These are phyloP conservation scores for Anthracocystis panici-leucophaei DNA, from an alignment of 1,284 basidiomycete species.

Conservation along the genomic window DNA sequence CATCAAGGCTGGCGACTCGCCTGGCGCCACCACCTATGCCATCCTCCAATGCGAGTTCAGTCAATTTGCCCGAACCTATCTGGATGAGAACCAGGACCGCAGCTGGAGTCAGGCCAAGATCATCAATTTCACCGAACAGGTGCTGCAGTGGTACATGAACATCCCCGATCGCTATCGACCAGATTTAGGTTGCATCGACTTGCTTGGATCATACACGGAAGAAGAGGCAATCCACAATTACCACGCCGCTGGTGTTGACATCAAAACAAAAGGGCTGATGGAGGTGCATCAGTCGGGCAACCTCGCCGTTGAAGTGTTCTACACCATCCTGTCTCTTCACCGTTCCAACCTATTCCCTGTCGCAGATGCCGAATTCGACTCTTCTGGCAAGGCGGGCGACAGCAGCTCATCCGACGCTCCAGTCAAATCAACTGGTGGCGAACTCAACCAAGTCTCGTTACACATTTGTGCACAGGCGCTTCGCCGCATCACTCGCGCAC, in stretches of 20 bases:
- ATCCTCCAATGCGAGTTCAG: constrained; percentile 45
- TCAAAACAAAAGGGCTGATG: constrained; percentile 46
- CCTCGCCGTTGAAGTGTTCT: constrained; percentile 43
- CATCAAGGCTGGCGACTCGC: neutral
- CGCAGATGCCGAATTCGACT: neutral
- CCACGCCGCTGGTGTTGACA: constrained; percentile 32
- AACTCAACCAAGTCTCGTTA: constrained; percentile 32
- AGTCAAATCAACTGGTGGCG: neutral
- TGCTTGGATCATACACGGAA: constrained; percentile 23
- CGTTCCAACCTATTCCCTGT: constrained; percentile 35
- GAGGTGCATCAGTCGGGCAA: constrained; percentile 45
- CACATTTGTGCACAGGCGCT: constrained; percentile 44
- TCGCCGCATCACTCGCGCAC: constrained; percentile 35
- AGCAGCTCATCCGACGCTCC: neutral
- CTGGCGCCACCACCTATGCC: constrained; percentile 20
- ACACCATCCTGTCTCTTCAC: constrained; percentile 34
- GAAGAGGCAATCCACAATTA: constrained; percentile 33
- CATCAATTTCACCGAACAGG: constrained; percentile 33
- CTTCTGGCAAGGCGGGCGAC: neutral
- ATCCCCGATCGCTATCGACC: constrained; percentile 38
- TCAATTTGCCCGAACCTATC: constrained; percentile 26
- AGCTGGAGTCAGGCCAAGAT: constrained; percentile 39
- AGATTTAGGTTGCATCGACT: constrained; percentile 32
- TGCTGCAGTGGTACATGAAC: constrained; percentile 43
- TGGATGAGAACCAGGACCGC: constrained; percentile 48